phyloP scores from a whole-genome alignment of 148 eudicot species.

The Euryodendron excelsum region DNA sequence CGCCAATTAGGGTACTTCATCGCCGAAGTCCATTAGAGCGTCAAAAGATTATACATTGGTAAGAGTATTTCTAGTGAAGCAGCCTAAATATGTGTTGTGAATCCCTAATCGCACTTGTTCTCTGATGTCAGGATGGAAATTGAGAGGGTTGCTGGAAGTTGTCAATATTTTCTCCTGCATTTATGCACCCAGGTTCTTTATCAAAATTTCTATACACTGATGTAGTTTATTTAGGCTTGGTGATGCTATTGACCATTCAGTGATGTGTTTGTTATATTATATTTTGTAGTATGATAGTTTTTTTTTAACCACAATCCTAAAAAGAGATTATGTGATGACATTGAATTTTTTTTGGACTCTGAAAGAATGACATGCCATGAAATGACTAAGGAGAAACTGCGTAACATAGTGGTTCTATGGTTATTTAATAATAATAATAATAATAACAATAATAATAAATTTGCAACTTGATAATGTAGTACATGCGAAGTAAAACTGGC shows the following conservation, averaged over 20 bases:
- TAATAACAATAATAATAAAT: too few species aligned
- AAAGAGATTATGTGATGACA: background rate
- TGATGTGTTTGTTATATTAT: too few species aligned
- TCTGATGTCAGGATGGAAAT: slow-evolving; percentile 71
- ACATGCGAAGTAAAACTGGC: background rate
- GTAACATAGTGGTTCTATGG: background rate
- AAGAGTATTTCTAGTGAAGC: slow-evolving; percentile 12
- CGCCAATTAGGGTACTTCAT: slow-evolving; percentile 95
- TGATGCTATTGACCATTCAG: background rate
- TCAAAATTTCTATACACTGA: background rate
- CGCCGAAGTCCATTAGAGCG: slow-evolving; percentile 97
- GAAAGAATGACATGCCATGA: background rate
- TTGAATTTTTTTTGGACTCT: background rate
- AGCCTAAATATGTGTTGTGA: background rate
- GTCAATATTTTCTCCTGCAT: slow-evolving; percentile 82
- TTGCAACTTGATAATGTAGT: background rate
- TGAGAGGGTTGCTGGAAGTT: slow-evolving; percentile 74
- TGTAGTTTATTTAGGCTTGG: background rate
- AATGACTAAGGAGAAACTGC: background rate
- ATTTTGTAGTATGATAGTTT: too few species aligned
- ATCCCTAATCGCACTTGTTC: slow-evolving; percentile 5
- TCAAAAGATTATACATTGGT: slow-evolving; percentile 89
- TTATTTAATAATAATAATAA: too few species aligned
- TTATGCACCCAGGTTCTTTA: slow-evolving; percentile 86
- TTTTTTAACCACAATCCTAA: background rate